Evolutionary conservation across 768 basidiomycete genomes (phyloP).

Genomic region (Mycena floridula): DNA sequence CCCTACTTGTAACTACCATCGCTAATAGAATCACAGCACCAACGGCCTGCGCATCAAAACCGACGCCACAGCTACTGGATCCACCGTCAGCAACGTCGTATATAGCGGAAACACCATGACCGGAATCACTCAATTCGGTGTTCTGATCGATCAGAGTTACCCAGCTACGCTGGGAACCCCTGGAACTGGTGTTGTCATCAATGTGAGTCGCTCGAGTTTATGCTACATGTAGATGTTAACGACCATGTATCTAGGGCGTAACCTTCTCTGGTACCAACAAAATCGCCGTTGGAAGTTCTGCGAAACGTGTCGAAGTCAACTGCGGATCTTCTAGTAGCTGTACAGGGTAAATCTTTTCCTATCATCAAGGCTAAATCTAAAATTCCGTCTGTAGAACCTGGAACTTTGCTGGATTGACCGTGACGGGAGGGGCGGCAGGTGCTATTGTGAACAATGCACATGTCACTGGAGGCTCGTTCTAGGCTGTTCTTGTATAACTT

Average conservation of each 20-base stretch:
- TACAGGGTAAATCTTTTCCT: constrained; percentile 5
- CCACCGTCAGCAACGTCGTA: constrained; percentile 10
- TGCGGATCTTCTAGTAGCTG: constrained; percentile 15
- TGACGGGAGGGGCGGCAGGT: constrained; percentile 12
- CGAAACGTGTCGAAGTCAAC: constrained; percentile 14
- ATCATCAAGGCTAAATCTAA: neutral
- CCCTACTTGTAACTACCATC: neutral
- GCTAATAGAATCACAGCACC: constrained; percentile 6
- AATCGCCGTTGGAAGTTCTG: constrained; percentile 10
- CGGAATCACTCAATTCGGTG: constrained; percentile 12
- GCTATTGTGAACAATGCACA: constrained; percentile 14
- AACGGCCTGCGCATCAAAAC: constrained; percentile 17
- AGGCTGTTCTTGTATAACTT: too few species aligned
- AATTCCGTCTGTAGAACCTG: constrained; percentile 5
- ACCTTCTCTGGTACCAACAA: constrained; percentile 14
- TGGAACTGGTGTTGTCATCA: constrained; percentile 14
- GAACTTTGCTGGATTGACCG: constrained; percentile 14
- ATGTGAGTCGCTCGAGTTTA: constrained; percentile 3
- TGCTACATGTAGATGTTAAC: neutral
- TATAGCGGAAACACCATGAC: constrained; percentile 15
- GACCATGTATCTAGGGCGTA: constrained; percentile 7
- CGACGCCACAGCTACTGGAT: constrained; percentile 9
- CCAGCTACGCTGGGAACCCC: constrained; percentile 13
- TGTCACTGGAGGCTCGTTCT: constrained; percentile 14
- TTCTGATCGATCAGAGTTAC: constrained; percentile 15